These are phyloP conservation scores for Diaporthe eres DNA, from an alignment of 2,329 filamentous ascomycete species.

Conservation along the genomic window DNA sequence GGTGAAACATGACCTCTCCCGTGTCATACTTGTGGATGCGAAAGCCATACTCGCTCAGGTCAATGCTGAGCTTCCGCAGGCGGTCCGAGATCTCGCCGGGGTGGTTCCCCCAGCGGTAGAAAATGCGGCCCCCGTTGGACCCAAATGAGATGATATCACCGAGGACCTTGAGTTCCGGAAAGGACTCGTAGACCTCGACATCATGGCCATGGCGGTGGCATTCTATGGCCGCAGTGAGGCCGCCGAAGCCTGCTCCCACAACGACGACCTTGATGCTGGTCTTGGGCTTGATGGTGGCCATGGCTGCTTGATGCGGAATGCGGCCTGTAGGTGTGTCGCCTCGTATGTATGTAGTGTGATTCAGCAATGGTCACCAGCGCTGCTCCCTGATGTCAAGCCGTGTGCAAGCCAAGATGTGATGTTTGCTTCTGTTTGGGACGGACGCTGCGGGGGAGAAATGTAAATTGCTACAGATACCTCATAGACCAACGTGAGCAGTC, in stretches of 20 bases:
- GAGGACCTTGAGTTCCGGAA: conserved; percentile 69
- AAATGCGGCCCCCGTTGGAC: conserved; percentile 72
- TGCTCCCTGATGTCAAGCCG: background rate
- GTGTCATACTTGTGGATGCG: conserved; percentile 73
- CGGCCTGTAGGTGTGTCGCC: background rate
- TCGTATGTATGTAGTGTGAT: background rate
- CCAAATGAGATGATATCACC: conserved; percentile 76
- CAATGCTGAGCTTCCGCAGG: conserved; percentile 66
- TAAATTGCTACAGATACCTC: background rate
- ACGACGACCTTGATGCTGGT: conserved; percentile 69
- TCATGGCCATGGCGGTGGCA: conserved; percentile 73
- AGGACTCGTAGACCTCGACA: conserved; percentile 71
- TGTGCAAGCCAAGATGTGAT: background rate
- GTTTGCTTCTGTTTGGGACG: background rate
- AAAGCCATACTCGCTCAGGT: conserved; percentile 68
- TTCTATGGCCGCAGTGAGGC: conserved; percentile 74
- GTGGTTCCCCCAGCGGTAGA: conserved; percentile 66
- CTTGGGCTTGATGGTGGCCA: conserved; percentile 43
- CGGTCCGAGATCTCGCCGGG: conserved; percentile 59
- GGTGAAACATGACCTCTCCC: conserved; percentile 72
- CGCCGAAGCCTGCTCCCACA: conserved; percentile 70
- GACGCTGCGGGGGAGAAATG: background rate
- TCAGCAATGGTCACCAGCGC: background rate
- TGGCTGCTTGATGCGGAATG: background rate
- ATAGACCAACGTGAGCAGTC: background rate